phyloP scores from a whole-genome alignment of 352 stramenopile genomes.

The Saprolegnia parasitica region DNA sequence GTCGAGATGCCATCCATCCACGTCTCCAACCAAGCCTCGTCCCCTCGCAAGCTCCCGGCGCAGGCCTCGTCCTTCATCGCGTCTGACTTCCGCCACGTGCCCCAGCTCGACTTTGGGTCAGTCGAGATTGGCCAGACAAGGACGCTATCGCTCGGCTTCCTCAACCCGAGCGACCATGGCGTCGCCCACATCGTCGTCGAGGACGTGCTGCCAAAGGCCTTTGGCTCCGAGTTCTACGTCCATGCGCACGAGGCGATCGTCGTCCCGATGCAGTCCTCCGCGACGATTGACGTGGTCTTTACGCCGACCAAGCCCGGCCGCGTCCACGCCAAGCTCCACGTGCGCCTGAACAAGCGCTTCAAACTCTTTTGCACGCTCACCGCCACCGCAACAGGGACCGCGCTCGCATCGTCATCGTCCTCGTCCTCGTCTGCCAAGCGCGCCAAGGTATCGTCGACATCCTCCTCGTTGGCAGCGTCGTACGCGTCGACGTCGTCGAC shows the following conservation, averaged over 20 bases:
- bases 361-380: conserved; percentile 21
- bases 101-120: conserved; percentile 47
- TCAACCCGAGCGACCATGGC: conserved; percentile 53
- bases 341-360: conserved; percentile 28
- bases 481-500: neutral
- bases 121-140: conserved; percentile 47
- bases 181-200: conserved; percentile 63
- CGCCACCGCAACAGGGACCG: neutral
- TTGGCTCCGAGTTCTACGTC: conserved; percentile 9
- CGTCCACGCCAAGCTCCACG: conserved; percentile 29
- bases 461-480: conserved; percentile 5
- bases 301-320: conserved; percentile 44
- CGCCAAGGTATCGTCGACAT: neutral
- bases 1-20: no score
- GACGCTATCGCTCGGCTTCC: conserved; percentile 45
- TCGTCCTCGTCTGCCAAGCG: conserved; percentile 2
- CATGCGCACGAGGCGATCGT: conserved; percentile 32
- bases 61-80: conserved; percentile 37
- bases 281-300: conserved; percentile 61
- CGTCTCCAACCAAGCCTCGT: neutral
- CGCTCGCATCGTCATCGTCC: neutral
- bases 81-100: conserved; percentile 40
- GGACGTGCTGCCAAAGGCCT: conserved; percentile 43
- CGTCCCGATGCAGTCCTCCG: conserved; percentile 47
- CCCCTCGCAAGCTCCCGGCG: neutral